These are phyloP conservation scores for Quercus aquifolioides DNA, from an alignment of 306 rosid genomes.

Conservation along the genomic window DNA sequence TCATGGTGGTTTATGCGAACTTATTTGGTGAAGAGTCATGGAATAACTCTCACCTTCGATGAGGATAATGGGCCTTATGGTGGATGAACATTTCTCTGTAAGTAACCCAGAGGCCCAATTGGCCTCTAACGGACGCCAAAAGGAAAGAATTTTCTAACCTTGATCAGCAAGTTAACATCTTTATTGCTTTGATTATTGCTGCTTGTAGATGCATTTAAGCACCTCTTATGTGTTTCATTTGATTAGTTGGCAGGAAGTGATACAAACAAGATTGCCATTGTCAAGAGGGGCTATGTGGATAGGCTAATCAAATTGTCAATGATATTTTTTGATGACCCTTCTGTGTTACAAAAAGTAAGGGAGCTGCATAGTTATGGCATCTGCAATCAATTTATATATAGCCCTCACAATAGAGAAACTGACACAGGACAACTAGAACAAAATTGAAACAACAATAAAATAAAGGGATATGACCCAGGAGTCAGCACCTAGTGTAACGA, in stretches of 20 bases:
- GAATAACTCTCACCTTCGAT: no score
- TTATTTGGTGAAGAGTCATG: no score
- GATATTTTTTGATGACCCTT: conserved; percentile 70
- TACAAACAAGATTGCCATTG: neutral
- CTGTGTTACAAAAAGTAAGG: conserved; percentile 81
- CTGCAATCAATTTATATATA: no score
- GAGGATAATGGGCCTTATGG: no score
- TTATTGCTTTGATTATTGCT: neutral
- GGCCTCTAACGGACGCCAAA: neutral
- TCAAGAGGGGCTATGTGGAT: conserved; percentile 73
- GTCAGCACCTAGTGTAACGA: no score
- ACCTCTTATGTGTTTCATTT: conserved; percentile 26
- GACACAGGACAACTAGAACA: no score
- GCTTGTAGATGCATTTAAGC: neutral
- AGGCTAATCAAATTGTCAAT: conserved; percentile 69
- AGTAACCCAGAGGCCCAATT: neutral
- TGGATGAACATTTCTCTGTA: no score
- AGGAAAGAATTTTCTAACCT: neutral
- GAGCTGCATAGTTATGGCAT: neutral
- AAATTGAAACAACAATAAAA: no score
- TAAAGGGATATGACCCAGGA: no score
- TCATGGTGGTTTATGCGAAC: no score
- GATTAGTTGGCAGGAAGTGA: conserved; percentile 27
- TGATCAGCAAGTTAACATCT: neutral
- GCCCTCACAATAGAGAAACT: no score